Base-by-base conservation (phyloP, 148 eudicot genomes). In the Cornus controversa region DNA sequence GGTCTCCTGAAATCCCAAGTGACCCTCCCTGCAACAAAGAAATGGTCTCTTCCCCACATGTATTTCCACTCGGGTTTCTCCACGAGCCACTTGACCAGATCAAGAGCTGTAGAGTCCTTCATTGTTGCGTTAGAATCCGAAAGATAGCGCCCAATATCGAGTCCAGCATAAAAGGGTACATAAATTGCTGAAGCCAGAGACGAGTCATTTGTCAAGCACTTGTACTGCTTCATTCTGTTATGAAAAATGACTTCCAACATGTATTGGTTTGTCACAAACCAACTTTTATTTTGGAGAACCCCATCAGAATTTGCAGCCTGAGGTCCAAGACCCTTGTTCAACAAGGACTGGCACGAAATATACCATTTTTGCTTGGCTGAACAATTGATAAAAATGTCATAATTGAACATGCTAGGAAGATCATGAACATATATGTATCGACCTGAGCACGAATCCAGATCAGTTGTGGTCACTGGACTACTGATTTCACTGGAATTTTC, bases 151-250 rank as follows among this genome's bases (percentile, higher is more conserved):
- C 89, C 94, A 20, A 92, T 88, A 54, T 91, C 97, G 4, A 94
- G 90, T 11, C 96, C 97, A 4, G 87, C 85, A 23, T 94, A 94
- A 71, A 85, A 94, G 2, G 98, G 98, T 22, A 94, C 86, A 79
- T 85, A 94, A 27, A 91, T 71, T 11, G 91, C 92, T 0, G 91
- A 78, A 16, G 98, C 98, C 37, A 68, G 70, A 22, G 94, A 82
- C 0, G 94, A 86, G 53, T 93, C 84, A 25, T 75, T 80, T 3
- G 96, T 93, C 37, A 90, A 78, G 73, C 98, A 93, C 67, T 87
- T 81, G 75, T 90, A 89, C 14, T 82, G 82, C 67, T 86, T 84
- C 63, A 87, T 82, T 25, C 87, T 78, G 6, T 70, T 34, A 34
- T 77, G 86, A 47, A 75, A 86, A 3, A 86, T 75, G 27, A 86